Evolutionary conservation across 2,329 filamentous ascomycete species (phyloP).

Genomic region (Tolypocladium album): DNA sequence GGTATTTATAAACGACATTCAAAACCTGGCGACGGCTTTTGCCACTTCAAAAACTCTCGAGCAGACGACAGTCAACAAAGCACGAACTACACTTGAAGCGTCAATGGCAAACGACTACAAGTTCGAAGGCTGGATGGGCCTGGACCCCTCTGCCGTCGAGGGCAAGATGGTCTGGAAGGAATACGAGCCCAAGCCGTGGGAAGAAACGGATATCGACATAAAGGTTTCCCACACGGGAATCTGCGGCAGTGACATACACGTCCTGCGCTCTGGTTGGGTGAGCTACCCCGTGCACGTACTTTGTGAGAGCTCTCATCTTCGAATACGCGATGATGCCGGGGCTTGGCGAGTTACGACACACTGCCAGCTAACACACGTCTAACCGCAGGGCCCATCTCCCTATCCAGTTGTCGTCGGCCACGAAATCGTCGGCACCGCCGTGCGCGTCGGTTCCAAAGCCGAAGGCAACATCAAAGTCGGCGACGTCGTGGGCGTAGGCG

Average conservation of each 20-base stretch:
- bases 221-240: slow-evolving; percentile 55
- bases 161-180: slow-evolving; percentile 45
- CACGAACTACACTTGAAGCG: background rate
- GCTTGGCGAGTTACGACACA: background rate
- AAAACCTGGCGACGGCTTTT: background rate
- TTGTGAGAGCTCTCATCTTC: background rate
- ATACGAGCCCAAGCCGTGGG: slow-evolving; percentile 54
- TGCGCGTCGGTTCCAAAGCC: slow-evolving; percentile 39
- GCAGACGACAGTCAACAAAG: background rate
- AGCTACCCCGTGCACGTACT: background rate
- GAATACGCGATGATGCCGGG: background rate
- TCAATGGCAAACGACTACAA: slow-evolving; percentile 27
- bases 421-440: slow-evolving; percentile 52
- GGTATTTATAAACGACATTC: too few relatives aligned
- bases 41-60: background rate
- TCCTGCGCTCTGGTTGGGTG: slow-evolving; percentile 42
- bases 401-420: slow-evolving; percentile 48
- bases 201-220: slow-evolving; percentile 56
- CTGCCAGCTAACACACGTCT: background rate
- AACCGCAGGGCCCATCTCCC: background rate
- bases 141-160: slow-evolving; percentile 25
- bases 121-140: slow-evolving; percentile 42
- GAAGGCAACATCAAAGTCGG: slow-evolving; percentile 42
- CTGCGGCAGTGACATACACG: slow-evolving; percentile 53
- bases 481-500: slow-evolving; percentile 53